Percentiles rank a stretch among this genome's conserved stretches.
These are phyloP conservation scores for Debaryomycetaceae sp. DNA, from an alignment of 1,139 yeast genomes.

Conservation along the genomic window DNA sequence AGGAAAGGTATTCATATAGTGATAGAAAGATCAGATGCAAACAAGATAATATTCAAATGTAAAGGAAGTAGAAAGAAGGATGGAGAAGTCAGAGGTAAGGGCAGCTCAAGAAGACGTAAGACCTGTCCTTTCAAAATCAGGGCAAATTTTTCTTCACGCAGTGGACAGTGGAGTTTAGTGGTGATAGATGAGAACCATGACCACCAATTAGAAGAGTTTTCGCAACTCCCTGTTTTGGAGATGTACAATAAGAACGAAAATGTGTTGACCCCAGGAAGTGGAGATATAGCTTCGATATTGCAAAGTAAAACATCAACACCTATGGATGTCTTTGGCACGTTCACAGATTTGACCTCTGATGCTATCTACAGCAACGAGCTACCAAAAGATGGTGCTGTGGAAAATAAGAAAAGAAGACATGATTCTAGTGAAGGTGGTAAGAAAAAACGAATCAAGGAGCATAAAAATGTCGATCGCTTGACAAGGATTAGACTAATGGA, in stretches of 20 bases:
- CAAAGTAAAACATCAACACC: slow-evolving; percentile 1
- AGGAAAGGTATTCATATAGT: slow-evolving; percentile 58
- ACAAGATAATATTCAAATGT: slow-evolving; percentile 69
- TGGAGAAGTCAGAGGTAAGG: slow-evolving; percentile 14
- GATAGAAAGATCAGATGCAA: slow-evolving; percentile 66
- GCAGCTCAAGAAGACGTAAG: slow-evolving; percentile 18
- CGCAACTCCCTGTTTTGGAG: not conserved
- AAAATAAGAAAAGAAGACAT: not conserved
- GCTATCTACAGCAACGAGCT: not conserved
- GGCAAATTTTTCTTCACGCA: slow-evolving; percentile 59
- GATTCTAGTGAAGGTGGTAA: not conserved
- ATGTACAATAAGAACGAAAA: not conserved
- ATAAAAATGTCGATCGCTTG: not conserved
- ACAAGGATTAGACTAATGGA: slow-evolving; percentile 4
- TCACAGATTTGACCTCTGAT: slow-evolving; percentile 5
- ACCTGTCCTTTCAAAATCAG: slow-evolving; percentile 69
- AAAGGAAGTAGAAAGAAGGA: slow-evolving; percentile 29
- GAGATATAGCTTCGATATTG: not conserved
- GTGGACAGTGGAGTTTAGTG: slow-evolving; percentile 58
- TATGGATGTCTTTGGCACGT: slow-evolving; percentile 4
- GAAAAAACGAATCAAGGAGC: not conserved
- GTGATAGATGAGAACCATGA: slow-evolving; percentile 56
- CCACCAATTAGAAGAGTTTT: slow-evolving; percentile 18
- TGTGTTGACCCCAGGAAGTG: not conserved
- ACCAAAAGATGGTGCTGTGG: not conserved